These are phyloP conservation scores for Biscogniauxia sp. DNA, from an alignment of 2,329 filamentous ascomycete species.

Conservation along the genomic window DNA sequence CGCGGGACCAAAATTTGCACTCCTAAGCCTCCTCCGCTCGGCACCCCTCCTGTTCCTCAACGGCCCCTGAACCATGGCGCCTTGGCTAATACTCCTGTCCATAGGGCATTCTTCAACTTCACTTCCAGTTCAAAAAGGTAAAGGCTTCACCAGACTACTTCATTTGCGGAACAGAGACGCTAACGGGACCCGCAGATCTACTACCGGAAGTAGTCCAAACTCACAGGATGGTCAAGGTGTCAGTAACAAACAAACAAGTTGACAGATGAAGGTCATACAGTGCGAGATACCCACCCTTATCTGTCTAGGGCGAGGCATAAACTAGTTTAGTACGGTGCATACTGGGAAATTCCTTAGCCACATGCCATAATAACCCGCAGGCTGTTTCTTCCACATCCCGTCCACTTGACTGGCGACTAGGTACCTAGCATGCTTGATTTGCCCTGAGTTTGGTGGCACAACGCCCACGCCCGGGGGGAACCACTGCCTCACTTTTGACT, in stretches of 20 bases:
- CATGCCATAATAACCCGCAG: neutral
- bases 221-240: neutral
- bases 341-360: neutral
- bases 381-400: neutral
- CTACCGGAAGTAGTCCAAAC: slow-evolving; percentile 36
- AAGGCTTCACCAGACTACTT: slow-evolving; percentile 20
- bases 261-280: neutral
- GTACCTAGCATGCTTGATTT: slow-evolving; percentile 11
- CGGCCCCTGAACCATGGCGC: slow-evolving; percentile 8
- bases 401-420: neutral
- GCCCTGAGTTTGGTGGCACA: slow-evolving; percentile 22
- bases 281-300: neutral
- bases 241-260: slow-evolving; percentile 5
- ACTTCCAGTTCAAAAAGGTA: slow-evolving; percentile 99
- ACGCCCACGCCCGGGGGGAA: slow-evolving; percentile 12
- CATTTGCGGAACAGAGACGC: slow-evolving; percentile 1
- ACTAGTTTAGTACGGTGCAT: neutral
- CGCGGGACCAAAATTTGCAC: slow-evolving; percentile 8
- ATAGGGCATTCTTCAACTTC: slow-evolving; percentile 89
- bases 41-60: slow-evolving; percentile 11
- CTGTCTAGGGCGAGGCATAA: neutral
- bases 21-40: slow-evolving; percentile 8
- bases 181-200: slow-evolving; percentile 35
- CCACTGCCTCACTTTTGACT: slow-evolving; percentile 16
- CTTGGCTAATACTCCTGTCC: slow-evolving; percentile 27